phyloP scores from a whole-genome alignment of 108 stramenopile species.

The Skeletonema costatum region DNA sequence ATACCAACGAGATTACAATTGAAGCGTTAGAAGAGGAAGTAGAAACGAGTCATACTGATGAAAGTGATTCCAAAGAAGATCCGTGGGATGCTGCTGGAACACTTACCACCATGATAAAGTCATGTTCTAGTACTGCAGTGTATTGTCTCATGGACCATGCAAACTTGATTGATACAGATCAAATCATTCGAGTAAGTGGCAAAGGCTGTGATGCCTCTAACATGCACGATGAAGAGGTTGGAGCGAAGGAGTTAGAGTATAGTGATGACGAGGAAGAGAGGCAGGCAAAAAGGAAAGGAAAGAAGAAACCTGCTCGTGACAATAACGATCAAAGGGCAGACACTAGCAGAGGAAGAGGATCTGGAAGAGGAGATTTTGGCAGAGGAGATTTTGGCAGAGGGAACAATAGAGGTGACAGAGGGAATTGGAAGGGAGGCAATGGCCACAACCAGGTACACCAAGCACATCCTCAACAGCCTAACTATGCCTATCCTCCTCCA shows the following conservation, averaged over 20 bases:
- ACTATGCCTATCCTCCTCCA: background rate
- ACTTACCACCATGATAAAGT: conserved; percentile 51
- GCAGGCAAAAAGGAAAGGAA: conserved; percentile 54
- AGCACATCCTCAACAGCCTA: background rate
- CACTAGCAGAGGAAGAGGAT: background rate
- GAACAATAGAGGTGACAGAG: conserved; percentile 14
- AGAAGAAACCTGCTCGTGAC: conserved; percentile 13
- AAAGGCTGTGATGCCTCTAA: conserved; percentile 90
- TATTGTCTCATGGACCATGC: conserved; percentile 67
- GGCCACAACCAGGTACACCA: conserved; percentile 9
- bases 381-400: conserved; percentile 15
- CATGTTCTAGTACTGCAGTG: conserved; percentile 39
- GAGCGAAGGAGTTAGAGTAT: conserved; percentile 68
- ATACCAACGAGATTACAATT: conserved; percentile 1
- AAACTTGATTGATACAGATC: conserved; percentile 65
- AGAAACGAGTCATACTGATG: background rate
- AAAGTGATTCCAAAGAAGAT: conserved; percentile 33
- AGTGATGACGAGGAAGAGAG: conserved; percentile 88
- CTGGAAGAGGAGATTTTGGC: background rate
- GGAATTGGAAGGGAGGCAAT: background rate
- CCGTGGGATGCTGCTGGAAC: conserved; percentile 67
- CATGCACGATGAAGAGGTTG: conserved; percentile 82
- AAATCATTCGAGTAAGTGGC: conserved; percentile 61
- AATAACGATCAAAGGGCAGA: conserved; percentile 13
- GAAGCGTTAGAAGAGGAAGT: background rate